Evolutionary conservation across 1,139 yeast species (phyloP).

Genomic region (Yamadazyma blattariae): DNA sequence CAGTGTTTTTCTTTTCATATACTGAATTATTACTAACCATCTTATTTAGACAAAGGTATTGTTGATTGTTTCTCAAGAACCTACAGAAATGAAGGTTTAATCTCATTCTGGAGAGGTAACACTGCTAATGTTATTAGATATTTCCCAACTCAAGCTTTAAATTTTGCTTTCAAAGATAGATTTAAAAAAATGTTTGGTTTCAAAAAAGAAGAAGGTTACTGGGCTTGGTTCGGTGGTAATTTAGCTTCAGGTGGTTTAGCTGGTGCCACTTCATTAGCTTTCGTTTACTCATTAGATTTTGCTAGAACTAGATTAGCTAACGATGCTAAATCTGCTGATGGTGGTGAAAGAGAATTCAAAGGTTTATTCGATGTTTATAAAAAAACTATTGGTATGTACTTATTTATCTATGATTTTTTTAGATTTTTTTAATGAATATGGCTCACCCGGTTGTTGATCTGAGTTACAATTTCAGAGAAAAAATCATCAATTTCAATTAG

Average conservation of each 20-base stretch:
- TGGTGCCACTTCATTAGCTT: constrained; percentile 55
- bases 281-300: constrained; percentile 54
- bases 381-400: too few relatives aligned
- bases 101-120: constrained; percentile 58
- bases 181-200: constrained; percentile 51
- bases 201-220: constrained; percentile 50
- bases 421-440: too few relatives aligned
- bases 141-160: constrained; percentile 56
- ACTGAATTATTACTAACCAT: too few relatives aligned
- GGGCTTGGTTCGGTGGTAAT: constrained; percentile 54
- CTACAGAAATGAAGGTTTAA: constrained; percentile 51
- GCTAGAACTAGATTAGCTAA: constrained; percentile 57
- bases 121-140: constrained; percentile 54
- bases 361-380: constrained; percentile 54
- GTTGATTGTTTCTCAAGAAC: constrained; percentile 52
- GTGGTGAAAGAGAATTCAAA: constrained; percentile 49
- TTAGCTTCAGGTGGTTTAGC: constrained; percentile 57
- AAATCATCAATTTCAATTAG: too few relatives aligned
- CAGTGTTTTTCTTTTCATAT: too few relatives aligned
- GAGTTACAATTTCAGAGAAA: too few relatives aligned
- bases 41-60: constrained; percentile 37
- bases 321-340: constrained; percentile 52
- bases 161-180: constrained; percentile 54
- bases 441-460: too few relatives aligned
- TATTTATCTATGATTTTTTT: too few relatives aligned